Base-by-base conservation (phyloP, 495 filamentous ascomycete genomes). In the Sphaerosporella brunnea region DNA sequence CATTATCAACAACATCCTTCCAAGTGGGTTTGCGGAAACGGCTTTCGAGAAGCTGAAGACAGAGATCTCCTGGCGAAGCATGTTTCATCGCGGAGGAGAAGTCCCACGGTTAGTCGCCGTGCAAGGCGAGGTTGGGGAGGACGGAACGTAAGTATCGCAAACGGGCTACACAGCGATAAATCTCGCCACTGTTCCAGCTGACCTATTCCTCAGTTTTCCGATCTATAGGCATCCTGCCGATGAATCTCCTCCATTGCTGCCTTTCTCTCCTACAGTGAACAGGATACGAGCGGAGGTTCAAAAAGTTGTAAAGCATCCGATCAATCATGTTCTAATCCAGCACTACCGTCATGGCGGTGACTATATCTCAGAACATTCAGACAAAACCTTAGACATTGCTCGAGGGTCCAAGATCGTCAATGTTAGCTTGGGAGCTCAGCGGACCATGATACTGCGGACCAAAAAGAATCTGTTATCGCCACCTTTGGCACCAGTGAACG, bases 141-240 rank as follows among this genome's bases (percentile, higher is more conserved):
- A 92, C 56, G 84, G 84, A 49, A 60, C 50, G 57, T 60, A 50
- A 38, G 46, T 49, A 42, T 23, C n/a, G n/a, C n/a, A n/a, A n/a
- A n/a, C n/a, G n/a, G n/a, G n/a, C n/a, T n/a, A n/a, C n/a, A n/a
- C n/a, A n/a, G n/a, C n/a, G n/a, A 40, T 28, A 11, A 36, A 36
- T 2, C 11, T 49, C 32, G 13, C 36, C n/a, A 15, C 35, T 18
- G 35, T 41, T 19, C 18, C 41, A 23, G 26, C n/a, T n/a, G n/a
- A n/a, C 11, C 13, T 9, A 26, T 45, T 45, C 7, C 28, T 46
- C 39, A 79, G 72, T 48, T 79, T 82, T 58, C 90, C 90, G 9
- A 74, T 96, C 30, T 97, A 97, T 59, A 82, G 90, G 2, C 90
- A 96, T 64, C 90, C 90, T 20, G 75, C 84, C 0, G 90, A 97